Conservation (phyloP, 371 early-diverging fungal genomes). For the Rhizomucor pusillus region DNA sequence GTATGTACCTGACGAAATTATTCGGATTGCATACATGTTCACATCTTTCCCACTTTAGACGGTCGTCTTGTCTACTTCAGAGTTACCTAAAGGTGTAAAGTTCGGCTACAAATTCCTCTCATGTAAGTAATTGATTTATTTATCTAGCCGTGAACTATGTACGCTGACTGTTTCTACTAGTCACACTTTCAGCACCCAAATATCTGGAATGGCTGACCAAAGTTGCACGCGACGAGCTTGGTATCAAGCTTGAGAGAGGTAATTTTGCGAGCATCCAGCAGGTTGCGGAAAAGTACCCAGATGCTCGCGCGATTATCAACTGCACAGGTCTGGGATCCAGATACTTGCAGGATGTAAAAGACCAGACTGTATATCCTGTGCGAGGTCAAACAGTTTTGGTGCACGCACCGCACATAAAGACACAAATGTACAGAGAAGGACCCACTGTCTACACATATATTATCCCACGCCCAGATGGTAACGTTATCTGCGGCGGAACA, state of each 20-base stretch:
- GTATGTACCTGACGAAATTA: too few relatives aligned
- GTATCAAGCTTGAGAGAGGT: conserved; percentile 49
- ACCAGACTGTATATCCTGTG: conserved; percentile 58
- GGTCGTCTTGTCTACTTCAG: conserved; percentile 12
- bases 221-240: conserved; percentile 44
- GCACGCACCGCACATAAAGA: conserved; percentile 64
- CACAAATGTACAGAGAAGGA: conserved; percentile 24
- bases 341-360: conserved; percentile 66
- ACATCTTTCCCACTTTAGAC: too few relatives aligned
- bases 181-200: conserved; percentile 33
- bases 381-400: conserved; percentile 77
- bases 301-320: conserved; percentile 64
- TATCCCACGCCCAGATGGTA: conserved; percentile 77
- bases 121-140: conserved; percentile 16
- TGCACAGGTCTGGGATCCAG: conserved; percentile 71
- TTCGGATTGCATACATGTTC: too few relatives aligned
- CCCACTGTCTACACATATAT: conserved; percentile 48
- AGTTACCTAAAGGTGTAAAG: conserved; percentile 15
- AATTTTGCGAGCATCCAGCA: conserved; percentile 54
- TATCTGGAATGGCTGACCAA: conserved; percentile 67
- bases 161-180: conserved; percentile 16
- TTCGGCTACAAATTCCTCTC: conserved; percentile 30
- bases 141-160: too few relatives aligned
- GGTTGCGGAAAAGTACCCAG: conserved; percentile 26
- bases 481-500: conserved; percentile 66